Evolutionary conservation across 441 rosid species (phyloP).

Genomic region (Populus hybrid): DNA sequence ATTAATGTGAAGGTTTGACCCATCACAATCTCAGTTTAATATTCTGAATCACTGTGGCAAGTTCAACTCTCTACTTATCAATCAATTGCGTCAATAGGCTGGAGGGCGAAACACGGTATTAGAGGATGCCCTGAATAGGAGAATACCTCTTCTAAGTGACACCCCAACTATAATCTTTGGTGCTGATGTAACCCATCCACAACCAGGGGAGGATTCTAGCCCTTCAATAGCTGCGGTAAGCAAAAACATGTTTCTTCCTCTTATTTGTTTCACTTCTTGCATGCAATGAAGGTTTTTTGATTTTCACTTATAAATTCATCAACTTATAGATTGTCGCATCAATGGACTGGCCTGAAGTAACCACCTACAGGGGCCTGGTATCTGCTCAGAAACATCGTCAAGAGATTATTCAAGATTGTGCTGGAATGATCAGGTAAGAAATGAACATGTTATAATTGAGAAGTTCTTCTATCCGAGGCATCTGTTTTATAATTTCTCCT

Average conservation of each 20-base stretch:
- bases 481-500: neutral
- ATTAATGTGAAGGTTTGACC: neutral
- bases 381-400: neutral
- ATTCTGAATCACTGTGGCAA: neutral
- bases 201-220: constrained; percentile 1
- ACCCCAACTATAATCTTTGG: constrained; percentile 2
- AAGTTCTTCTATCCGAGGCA: neutral
- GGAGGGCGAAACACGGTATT: neutral
- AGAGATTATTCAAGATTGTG: constrained; percentile 1
- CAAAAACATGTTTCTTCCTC: neutral
- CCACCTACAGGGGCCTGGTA: neutral
- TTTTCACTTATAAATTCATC: neutral
- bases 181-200: constrained; percentile 3
- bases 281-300: too few relatives aligned
- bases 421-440: neutral
- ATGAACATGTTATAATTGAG: neutral
- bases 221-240: neutral
- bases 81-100: neutral
- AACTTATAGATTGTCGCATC: neutral
- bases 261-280: neutral
- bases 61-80: neutral
- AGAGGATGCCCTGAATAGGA: neutral
- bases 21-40: neutral
- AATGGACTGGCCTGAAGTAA: neutral
- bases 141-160: neutral